phyloP scores from a whole-genome alignment of 805 yeast genomes.

The Ogataea ganodermae region DNA sequence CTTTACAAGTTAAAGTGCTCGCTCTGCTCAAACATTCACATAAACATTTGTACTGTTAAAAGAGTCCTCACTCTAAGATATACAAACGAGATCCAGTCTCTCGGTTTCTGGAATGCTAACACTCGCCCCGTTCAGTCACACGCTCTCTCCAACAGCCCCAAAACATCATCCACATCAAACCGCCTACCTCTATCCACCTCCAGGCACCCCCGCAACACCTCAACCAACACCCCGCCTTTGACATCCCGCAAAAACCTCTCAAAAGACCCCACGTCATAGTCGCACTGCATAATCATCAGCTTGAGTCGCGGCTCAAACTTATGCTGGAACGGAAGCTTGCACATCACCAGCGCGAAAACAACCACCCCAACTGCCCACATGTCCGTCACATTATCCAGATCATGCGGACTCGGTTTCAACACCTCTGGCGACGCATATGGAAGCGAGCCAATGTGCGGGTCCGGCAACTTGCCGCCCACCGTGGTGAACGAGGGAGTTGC shows the following conservation, averaged over 20 bases:
- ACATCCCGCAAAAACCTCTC: conserved; percentile 25
- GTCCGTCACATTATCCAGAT: conserved; percentile 69
- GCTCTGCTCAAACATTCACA: no score
- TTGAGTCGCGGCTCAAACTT: conserved; percentile 79
- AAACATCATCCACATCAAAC: conserved; percentile 47
- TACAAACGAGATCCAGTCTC: no score
- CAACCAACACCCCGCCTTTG: conserved; percentile 8
- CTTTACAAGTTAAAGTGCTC: no score
- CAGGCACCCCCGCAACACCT: conserved; percentile 55
- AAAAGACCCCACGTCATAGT: conserved; percentile 52
- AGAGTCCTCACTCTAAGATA: conserved; percentile 1
- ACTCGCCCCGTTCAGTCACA: no score
- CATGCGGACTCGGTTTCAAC: conserved; percentile 58
- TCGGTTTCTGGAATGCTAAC: no score
- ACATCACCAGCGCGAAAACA: conserved; percentile 69
- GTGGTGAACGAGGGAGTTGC: conserved; percentile 6
- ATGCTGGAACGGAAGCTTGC: conserved; percentile 81
- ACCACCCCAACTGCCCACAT: conserved; percentile 91
- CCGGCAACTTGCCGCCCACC: conserved; percentile 42
- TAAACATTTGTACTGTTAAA: no score
- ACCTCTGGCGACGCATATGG: conserved; percentile 94
- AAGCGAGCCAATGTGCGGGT: conserved; percentile 79
- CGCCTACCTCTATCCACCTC: conserved; percentile 52
- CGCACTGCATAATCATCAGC: conserved; percentile 68
- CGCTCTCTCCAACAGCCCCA: conserved; percentile 10